Conservation (phyloP, 257 asterid genomes). For the Fraxinus cuspidata region DNA sequence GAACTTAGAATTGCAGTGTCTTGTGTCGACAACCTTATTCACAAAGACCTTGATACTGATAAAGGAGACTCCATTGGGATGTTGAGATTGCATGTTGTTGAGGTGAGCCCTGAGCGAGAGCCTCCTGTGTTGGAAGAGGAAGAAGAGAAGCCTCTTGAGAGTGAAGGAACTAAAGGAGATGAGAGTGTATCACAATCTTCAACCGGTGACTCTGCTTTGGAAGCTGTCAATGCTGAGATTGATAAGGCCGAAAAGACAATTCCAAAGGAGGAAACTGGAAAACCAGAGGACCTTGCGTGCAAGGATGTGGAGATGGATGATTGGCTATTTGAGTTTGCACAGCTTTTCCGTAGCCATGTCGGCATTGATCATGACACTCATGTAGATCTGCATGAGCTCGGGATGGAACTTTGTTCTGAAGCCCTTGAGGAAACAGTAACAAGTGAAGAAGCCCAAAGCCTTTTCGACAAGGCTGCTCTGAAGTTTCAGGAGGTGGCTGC, state of each 20-base stretch:
- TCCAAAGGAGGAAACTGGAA: slow-evolving; percentile 48
- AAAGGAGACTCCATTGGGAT: slow-evolving; percentile 47
- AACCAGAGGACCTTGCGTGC: slow-evolving; percentile 61
- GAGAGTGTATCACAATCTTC: slow-evolving; percentile 55
- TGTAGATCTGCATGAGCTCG: slow-evolving; percentile 87
- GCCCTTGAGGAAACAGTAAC: slow-evolving; percentile 96
- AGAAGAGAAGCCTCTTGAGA: slow-evolving; percentile 63
- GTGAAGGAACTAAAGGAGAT: slow-evolving; percentile 44
- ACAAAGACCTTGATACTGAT: slow-evolving; percentile 50
- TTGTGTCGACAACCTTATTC: slow-evolving; percentile 45
- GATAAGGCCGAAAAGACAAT: slow-evolving; percentile 42
- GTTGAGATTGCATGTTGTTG: slow-evolving; percentile 86
- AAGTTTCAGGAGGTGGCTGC: slow-evolving; percentile 97
- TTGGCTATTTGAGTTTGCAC: slow-evolving; percentile 96
- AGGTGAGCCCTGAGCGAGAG: slow-evolving; percentile 94
- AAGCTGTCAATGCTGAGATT: slow-evolving; percentile 52
- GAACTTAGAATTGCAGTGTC: slow-evolving; percentile 83
- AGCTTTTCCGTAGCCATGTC: slow-evolving; percentile 83
- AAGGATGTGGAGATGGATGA: slow-evolving; percentile 98
- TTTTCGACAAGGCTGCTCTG: slow-evolving; percentile 77
- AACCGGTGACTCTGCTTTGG: slow-evolving; percentile 46
- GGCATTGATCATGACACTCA: slow-evolving; percentile 98
- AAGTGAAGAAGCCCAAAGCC: slow-evolving; percentile 83
- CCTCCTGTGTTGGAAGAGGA: slow-evolving; percentile 81
- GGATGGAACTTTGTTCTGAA: slow-evolving; percentile 94